A percentile compares a stretch with the other conserved stretches of the same genome.
phyloP scores from a whole-genome alignment of 495 filamentous ascomycete species.

The Neurospora intermedia region DNA sequence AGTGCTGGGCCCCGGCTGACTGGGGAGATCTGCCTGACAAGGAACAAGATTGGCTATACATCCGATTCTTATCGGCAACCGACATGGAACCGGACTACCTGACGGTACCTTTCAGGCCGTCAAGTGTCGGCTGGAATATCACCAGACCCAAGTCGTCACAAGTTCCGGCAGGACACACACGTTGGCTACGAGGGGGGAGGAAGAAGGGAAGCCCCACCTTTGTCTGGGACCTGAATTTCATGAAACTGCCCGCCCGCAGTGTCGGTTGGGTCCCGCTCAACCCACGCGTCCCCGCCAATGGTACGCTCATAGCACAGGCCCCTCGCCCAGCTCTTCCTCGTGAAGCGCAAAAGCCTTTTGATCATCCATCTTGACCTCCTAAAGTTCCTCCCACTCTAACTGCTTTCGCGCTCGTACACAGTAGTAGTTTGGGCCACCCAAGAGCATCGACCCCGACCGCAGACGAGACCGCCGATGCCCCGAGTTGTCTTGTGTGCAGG shows the following conservation, averaged over 20 bases:
- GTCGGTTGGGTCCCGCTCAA: not conserved
- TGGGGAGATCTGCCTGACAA: not conserved
- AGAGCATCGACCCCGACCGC: not conserved
- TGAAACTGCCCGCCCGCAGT: not conserved
- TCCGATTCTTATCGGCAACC: not conserved
- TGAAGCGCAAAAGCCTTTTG: not conserved
- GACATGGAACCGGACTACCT: not conserved
- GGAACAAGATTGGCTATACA: not conserved
- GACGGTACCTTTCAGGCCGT: not conserved
- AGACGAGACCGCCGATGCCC: not conserved
- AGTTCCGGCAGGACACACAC: not conserved
- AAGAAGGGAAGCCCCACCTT: not conserved
- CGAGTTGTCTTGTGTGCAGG: not conserved
- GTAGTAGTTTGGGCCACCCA: not conserved
- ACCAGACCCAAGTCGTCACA: not conserved
- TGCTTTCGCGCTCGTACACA: not conserved
- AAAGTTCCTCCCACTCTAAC: not conserved
- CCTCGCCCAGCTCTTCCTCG: not conserved
- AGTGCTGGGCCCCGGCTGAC: not conserved
- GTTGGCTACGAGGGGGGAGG: not conserved
- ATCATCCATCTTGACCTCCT: not conserved
- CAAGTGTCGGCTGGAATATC: not conserved
- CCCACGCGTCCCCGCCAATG: not conserved
- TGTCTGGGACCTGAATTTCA: not conserved
- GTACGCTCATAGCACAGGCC: not conserved